Evolutionary conservation across 2,329 filamentous ascomycete species (phyloP), one percentile per base, ranked within the genome.

Genomic region (Cladosporium sp.): DNA sequence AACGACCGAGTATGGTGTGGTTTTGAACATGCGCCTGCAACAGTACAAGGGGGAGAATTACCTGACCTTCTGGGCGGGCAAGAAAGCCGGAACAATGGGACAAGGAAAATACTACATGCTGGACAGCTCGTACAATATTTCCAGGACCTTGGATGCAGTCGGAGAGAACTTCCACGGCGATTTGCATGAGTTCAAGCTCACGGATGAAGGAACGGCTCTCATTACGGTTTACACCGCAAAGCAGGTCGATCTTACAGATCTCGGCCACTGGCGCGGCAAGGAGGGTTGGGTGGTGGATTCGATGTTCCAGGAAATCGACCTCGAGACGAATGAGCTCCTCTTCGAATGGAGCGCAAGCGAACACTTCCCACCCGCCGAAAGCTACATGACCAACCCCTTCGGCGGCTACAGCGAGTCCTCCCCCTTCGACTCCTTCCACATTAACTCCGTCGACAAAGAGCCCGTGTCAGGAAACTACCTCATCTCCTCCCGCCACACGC

Each of bases 371-470:
- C 52, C 60, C 3, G 55, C 56, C 11, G 59, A 61, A 16, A 60
- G 57, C 1, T 62, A 60, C 54, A 55, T 59, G 61, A 62, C 53
- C 50, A 60, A 57, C 53, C 73, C 41, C 64, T 69, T 70, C 18
- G 74, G 72, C 20, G 69, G 68, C 1, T 62, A 62, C 45, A 55
- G 53, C 32, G 55, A 62, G 20, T 57, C 61, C 46, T 59, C 55
- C 13, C 65, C 69, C 0, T 72, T 65, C 55, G 70, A 72, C 57
- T 72, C 62, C 55, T 73, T 70, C 58, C 78, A 80, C 62, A 73
- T 82, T 63, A 80, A 81, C 65, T 76, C 75, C 39, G 63, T 77
- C 45, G 72, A 74, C 54, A 77, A 77, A 55, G 71, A 76, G 50
- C 57, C 58, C 1, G 57, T 65, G 4, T 59, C 68, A 0, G 74